Evolutionary conservation across 2,329 filamentous ascomycete genomes (phyloP), one percentile per base, ranked within the genome.

Genomic region (Colletotrichum camelliae): DNA sequence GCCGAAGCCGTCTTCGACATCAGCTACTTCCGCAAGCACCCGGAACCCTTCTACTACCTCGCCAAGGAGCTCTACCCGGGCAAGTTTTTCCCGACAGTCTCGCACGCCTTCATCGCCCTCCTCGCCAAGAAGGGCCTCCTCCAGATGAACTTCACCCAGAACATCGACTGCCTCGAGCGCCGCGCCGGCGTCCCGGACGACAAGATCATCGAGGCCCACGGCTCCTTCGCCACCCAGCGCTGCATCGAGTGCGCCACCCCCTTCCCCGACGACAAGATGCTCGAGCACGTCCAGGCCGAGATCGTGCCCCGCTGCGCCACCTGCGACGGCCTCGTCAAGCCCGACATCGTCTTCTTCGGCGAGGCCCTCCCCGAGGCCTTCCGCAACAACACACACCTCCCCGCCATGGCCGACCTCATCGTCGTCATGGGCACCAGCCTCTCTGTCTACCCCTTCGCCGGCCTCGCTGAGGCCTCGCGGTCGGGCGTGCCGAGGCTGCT

Each of bases 1-100:
- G 94, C 96, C 27, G 96, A 98, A 86, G 96, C 95, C 39, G 95
- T 98, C 60, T 98, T 99, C 85, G 96, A 98, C 81, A 96, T 99
- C 78, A 88, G 89, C 74, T 99, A 95, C 88, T 99, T 99, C 86
- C 91, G 93, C 77, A 82, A 93, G 58, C 94, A 98, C 78, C 97
- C 97, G 0, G 89, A 93, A 37, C 96, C 97, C 0, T 99, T 99
- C 87, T 99, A 98, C 84, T 92, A 95, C 2, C 90, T 99, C 43
- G 96, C 96, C 16, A 94, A 94, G 80, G 97, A 98, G 85, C 90
- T 99, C 5, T 98, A 98, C 81, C 97, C 97, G 0, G 96, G 96
- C 21, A 94, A 94, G 80, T 98, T 94, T 86, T 90, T 93, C 70
- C 97, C 97, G 1, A 99, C 97, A 2, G 88, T 98, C 70, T 94